phyloP scores from a whole-genome alignment of 2,329 filamentous ascomycete species.

The Microcera coccophila region DNA sequence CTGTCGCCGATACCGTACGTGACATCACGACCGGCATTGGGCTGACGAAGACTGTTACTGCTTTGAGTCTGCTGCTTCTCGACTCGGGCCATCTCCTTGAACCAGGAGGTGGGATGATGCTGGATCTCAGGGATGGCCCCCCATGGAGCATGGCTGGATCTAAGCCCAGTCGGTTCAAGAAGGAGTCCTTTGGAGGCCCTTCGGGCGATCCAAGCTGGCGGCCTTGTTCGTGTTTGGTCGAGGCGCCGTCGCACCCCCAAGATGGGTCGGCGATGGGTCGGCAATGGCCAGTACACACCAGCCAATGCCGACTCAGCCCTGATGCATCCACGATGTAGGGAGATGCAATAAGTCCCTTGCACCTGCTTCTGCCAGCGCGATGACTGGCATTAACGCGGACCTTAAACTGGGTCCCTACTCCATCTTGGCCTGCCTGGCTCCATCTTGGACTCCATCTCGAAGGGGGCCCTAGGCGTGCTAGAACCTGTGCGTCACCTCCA shows the following conservation, averaged over 20 bases:
- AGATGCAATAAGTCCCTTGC: not conserved
- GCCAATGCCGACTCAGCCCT: not conserved
- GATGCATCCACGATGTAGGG: not conserved
- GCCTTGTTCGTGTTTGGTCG: too few species aligned
- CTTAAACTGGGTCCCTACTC: slow-evolving; percentile 27
- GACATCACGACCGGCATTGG: not conserved
- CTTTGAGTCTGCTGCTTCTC: not conserved
- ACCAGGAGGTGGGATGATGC: not conserved
- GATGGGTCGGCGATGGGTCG: too few species aligned
- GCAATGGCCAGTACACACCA: not conserved
- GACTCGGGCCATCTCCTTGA: not conserved
- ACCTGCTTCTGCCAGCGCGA: slow-evolving; percentile 21
- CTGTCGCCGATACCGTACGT: not conserved
- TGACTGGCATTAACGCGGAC: slow-evolving; percentile 29
- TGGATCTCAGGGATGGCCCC: not conserved
- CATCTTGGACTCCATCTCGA: not conserved
- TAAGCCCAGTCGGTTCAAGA: not conserved
- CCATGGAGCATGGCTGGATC: not conserved
- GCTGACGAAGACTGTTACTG: not conserved
- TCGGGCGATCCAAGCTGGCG: not conserved
- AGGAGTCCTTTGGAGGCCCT: not conserved
- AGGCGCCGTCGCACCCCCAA: too few species aligned
- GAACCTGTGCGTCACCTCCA: slow-evolving; percentile 27
- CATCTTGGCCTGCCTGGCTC: slow-evolving; percentile 3
- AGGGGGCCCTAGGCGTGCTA: not conserved